A percentile compares a stretch with the other conserved stretches of the same genome.
Evolutionary conservation across 441 rosid species (phyloP).

Genomic region (Erodium texanum): DNA sequence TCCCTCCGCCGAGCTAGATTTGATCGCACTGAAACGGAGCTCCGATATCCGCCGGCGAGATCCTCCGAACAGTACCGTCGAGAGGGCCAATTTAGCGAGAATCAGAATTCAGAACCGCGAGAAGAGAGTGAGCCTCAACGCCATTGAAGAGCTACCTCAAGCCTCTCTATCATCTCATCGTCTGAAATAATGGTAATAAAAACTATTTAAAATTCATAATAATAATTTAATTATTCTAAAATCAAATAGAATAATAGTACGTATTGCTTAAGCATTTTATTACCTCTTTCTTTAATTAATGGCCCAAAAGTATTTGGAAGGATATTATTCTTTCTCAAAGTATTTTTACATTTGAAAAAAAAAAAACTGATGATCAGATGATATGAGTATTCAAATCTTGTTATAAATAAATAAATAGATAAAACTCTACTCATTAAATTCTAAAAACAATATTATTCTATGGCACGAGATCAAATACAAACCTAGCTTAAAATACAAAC

Average conservation of each 20-base stretch:
- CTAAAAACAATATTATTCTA: too few species aligned
- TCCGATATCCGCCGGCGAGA: neutral
- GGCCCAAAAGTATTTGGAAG: too few species aligned
- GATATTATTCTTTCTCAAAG: too few species aligned
- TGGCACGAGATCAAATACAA: too few species aligned
- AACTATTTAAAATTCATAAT: too few species aligned
- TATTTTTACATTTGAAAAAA: too few species aligned
- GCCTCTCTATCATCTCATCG: neutral
- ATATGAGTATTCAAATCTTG: too few species aligned
- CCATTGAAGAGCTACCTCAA: slow-evolving; percentile 2
- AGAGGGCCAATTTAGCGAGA: neutral
- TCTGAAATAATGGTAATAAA: neutral
- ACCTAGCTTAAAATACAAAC: too few species aligned
- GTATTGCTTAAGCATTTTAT: neutral
- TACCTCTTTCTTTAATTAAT: neutral
- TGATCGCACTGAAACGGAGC: neutral
- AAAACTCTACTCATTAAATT: too few species aligned
- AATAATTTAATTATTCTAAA: neutral
- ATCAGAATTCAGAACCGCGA: slow-evolving; percentile 2
- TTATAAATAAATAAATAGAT: too few species aligned
- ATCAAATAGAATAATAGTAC: neutral
- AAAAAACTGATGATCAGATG: too few species aligned
- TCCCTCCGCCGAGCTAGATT: slow-evolving; percentile 3
- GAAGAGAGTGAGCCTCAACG: neutral
- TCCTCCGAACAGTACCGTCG: neutral